phyloP scores from a whole-genome alignment of 1,139 yeast genomes.

The Diutina sp. region DNA sequence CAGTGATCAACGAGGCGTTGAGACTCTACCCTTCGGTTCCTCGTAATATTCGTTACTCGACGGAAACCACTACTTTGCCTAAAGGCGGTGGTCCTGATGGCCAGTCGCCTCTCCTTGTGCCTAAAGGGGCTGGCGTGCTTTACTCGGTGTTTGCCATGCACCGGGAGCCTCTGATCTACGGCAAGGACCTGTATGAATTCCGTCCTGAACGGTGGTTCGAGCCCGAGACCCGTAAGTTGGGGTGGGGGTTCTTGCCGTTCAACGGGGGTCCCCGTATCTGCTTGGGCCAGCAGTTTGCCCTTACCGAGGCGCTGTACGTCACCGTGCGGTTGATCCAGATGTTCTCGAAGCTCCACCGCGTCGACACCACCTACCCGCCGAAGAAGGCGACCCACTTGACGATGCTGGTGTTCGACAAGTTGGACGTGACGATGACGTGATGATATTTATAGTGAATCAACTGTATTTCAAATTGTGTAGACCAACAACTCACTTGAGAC shows the following conservation, averaged over 20 bases:
- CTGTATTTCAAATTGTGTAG: neutral
- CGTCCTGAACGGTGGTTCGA: conserved; percentile 45
- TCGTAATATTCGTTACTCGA: conserved; percentile 32
- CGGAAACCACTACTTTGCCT: conserved; percentile 35
- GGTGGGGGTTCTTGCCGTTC: conserved; percentile 32
- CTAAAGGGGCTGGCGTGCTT: conserved; percentile 31
- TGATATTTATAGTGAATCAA: neutral
- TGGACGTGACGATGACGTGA: neutral
- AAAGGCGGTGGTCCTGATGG: conserved; percentile 39
- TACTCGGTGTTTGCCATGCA: conserved; percentile 36
- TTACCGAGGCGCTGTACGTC: conserved; percentile 41
- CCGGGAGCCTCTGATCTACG: conserved; percentile 30
- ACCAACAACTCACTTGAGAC: too few relatives aligned
- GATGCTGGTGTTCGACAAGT: neutral
- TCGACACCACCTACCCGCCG: neutral
- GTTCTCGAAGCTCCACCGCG: conserved; percentile 5
- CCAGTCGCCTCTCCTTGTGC: conserved; percentile 26
- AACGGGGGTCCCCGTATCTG: conserved; percentile 7
- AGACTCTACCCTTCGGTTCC: conserved; percentile 49
- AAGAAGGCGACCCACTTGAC: neutral
- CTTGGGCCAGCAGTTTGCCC: conserved; percentile 41
- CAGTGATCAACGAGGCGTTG: conserved; percentile 36
- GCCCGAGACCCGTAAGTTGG: conserved; percentile 23
- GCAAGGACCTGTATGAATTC: conserved; percentile 35
- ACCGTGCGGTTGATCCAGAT: conserved; percentile 21